Base-by-base conservation (phyloP, 352 stramenopile species). In the Phytophthora tubulina region DNA sequence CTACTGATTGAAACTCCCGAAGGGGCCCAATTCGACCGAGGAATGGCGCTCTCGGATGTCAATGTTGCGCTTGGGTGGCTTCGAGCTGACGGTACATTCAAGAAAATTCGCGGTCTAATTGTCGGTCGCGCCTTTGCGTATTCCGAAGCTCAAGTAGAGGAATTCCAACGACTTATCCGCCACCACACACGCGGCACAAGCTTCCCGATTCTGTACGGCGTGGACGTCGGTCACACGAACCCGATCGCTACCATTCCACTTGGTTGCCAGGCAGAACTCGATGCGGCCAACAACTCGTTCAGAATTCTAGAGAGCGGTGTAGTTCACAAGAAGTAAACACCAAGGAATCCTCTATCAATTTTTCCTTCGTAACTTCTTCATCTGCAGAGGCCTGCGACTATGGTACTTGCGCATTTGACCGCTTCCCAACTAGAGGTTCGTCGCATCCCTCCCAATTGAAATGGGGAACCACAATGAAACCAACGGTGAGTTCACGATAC, bases 131-230 rank as follows among this genome's bases (percentile, higher is more conserved):
- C 70, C 3, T 91, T 89, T 41, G 75, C 66, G 2, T 81, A 84
- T 59, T 79, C 70, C 1, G 59, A 73, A 11, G 65, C 54, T 11
- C 67, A 88, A 31, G 75, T 87, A 13, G 38, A 6, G 6, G 83
- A 91, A 70, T 65, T 90, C 6, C 71, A 86, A 41, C 69, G 78
- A 3, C 68, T 91, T 7, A 53, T 92, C 27, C 39, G 71, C 46
- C 85, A 88, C 68, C 85, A 90, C 72, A 91, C 82, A 21, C 70
- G 81, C 10, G 80, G 46, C 52, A 71, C 48, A 2, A 67, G 13
- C 17, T 91, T 89, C 61, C 85, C 83, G 32, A 88, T 91, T 59
- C 35, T 90, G 4, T 91, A 90, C 68, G 82, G 82, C 49, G 59
- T 90, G 30, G 82, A 91, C 55, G 74, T 72, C 8, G 77, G 82